Conservation (phyloP, 2,329 filamentous ascomycete species). For the Drechslerella dactyloides region DNA sequence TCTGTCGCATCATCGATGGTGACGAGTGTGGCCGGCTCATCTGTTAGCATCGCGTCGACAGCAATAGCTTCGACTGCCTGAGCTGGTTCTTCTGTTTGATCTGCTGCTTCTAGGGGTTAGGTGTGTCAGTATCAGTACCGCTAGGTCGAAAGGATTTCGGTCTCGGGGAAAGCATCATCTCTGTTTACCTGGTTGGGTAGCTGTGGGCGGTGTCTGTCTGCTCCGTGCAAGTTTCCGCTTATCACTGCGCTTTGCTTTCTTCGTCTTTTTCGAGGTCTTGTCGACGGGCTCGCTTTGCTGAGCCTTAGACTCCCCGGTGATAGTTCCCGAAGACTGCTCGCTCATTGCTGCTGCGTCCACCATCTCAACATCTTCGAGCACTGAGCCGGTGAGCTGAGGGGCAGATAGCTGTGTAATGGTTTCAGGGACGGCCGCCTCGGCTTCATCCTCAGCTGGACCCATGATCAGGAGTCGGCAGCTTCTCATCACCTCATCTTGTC, state of each 20-base stretch:
- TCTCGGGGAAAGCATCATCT: neutral
- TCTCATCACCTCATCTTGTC: conserved; percentile 10
- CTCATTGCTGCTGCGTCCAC: conserved; percentile 23
- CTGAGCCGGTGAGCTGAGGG: neutral
- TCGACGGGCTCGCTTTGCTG: neutral
- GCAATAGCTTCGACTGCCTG: too few relatives aligned
- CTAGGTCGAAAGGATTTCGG: neutral
- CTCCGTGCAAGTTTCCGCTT: conserved; percentile 13
- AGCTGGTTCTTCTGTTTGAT: too few relatives aligned
- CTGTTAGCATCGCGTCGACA: too few relatives aligned
- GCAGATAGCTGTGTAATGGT: neutral
- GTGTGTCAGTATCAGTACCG: too few relatives aligned
- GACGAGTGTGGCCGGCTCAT: too few relatives aligned
- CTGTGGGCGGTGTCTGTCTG: neutral
- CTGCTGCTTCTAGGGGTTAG: too few relatives aligned
- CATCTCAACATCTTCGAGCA: conserved; percentile 28
- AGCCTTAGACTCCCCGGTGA: conserved; percentile 11
- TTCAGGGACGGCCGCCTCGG: neutral
- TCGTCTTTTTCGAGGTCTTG: conserved; percentile 12
- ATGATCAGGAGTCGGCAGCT: neutral
- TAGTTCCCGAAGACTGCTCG: conserved; percentile 19
- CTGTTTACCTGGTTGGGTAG: conserved; percentile 3
- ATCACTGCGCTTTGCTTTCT: conserved; percentile 8
- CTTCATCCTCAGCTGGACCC: neutral
- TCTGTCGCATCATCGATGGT: too few relatives aligned